Base-by-base conservation (phyloP, 139 green algal species). In the Edaphochlamys debaryana region DNA sequence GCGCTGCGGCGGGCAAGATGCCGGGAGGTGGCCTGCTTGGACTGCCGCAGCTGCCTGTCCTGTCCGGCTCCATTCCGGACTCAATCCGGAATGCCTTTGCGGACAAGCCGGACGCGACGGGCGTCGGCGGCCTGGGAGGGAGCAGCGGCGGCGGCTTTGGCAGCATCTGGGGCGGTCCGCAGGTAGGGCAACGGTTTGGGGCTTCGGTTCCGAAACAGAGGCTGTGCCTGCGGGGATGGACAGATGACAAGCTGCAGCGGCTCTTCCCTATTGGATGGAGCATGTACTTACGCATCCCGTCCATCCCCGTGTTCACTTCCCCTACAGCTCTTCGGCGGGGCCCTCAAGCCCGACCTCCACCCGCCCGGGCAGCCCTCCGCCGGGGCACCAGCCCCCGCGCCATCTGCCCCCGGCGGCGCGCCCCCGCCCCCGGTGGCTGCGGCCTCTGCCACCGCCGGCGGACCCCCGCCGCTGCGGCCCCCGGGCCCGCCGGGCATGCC, bases 61-160 rank as follows among this genome's bases (percentile, higher is more conserved):
- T 81, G 60, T 81, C 75, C n/a, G n/a, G n/a, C 1, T 72, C 60
- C 30, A 81, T 81, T 11, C 75, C 75, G 3, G 75, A 81, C 60
- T 40, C 60, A 3, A 40, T 81, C 4, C 75, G 75, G 0, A 81
- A 81, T 60, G 75, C 75, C 6, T 81, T 81, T 32, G 75, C 60
- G 22, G 75, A 71, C 73, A 58, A 58, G 73, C n/a, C 38, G 27
- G 58, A 80, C 11, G 36, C 37, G 22, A 0, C 9, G 13, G 70
- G 70, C n/a, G 70, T 8, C 29, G 67, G 7, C 8, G 29, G 58
- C 60, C 23, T 40, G 11, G 60, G n/a, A 23, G 60, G n/a, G 25
- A 8, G 3, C 25, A 25, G 56, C n/a, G 56, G 56, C 25, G 56
- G 20, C 4, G 56, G 56, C 23, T 27, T 27, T 38, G 58, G 73